Base-by-base conservation (phyloP, 495 filamentous ascomycete species). In the Talaromyces proteolyticus region DNA sequence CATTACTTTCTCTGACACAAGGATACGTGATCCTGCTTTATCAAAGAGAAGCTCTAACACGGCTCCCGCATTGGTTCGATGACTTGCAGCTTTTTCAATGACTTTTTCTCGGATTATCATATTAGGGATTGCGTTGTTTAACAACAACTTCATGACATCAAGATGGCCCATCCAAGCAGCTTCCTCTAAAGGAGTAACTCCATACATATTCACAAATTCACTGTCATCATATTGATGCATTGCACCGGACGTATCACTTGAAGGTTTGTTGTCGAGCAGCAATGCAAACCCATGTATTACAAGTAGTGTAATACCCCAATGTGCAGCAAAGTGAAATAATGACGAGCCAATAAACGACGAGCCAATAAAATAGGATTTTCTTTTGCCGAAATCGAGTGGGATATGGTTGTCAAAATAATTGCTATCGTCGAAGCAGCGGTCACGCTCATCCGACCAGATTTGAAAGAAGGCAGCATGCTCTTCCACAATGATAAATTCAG, bases 401-500 rank as follows among this genome's bases (percentile, higher is more conserved):
- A 29, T 29, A n/a, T n/a, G n/a, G n/a, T n/a, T n/a, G n/a, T n/a
- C n/a, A n/a, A n/a, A n/a, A n/a, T n/a, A n/a, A n/a, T n/a, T n/a
- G n/a, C n/a, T n/a, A n/a, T n/a, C n/a, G n/a, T n/a, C n/a, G n/a
- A n/a, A n/a, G n/a, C n/a, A n/a, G n/a, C n/a, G n/a, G n/a, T n/a
- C n/a, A 5, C 42, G 19, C 19, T 45, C 12, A n/a, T 22, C 19
- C 16, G 42, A 45, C n/a, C 7, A 7, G 11, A 6, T 6, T 24
- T 45, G 12, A 19, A 19, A 45, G 42, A 45, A 45, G 42, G 6
- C 42, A 10, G 6, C n/a, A 45, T 45, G 42, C 20, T 45, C 12
- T 6, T 23, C 18, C 24, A 23, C 12, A 19, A 45, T 24, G 22
- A 6, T 4, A n/a, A 45, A 45, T 45, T 45, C 42, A 17, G 42